A percentile compares a stretch with the other conserved stretches of the same genome.
Conservation (phyloP, 352 stramenopile genomes). For the Aphanomyces cochlioides region DNA sequence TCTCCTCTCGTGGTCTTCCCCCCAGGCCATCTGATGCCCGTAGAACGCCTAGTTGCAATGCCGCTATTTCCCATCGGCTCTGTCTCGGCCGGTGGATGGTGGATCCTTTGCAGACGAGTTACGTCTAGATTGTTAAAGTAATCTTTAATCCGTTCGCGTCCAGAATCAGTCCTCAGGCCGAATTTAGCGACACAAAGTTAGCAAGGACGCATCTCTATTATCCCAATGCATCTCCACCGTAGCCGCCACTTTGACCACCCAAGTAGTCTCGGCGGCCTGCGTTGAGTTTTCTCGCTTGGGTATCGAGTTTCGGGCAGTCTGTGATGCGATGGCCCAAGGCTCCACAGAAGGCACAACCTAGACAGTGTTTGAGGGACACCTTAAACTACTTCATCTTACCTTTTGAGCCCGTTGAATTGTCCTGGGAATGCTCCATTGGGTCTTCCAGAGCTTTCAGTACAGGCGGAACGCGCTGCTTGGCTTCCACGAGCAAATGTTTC, state of each 20-base stretch:
- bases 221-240: slow-evolving; percentile 91
- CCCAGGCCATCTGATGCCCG: slow-evolving; percentile 68
- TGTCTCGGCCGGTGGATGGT: slow-evolving; percentile 75
- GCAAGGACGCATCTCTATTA: slow-evolving; percentile 29
- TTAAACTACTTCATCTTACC: slow-evolving; percentile 31
- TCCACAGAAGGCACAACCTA: slow-evolving; percentile 96
- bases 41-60: slow-evolving; percentile 72
- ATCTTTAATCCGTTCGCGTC: background rate
- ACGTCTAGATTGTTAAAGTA: slow-evolving; percentile 63
- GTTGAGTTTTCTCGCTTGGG: slow-evolving; percentile 93
- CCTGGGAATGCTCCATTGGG: slow-evolving; percentile 82
- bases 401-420: slow-evolving; percentile 80
- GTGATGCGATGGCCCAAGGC: slow-evolving; percentile 98
- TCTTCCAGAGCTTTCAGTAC: slow-evolving; percentile 98
- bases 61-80: slow-evolving; percentile 69
- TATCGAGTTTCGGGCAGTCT: slow-evolving; percentile 98
- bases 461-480: slow-evolving; percentile 97
- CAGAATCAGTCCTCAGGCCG: background rate
- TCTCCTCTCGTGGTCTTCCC: slow-evolving; percentile 65
- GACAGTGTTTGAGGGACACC: background rate
- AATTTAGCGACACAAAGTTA: background rate
- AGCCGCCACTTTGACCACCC: slow-evolving; percentile 87
- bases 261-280: slow-evolving; percentile 92
- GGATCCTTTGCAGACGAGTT: slow-evolving; percentile 67
- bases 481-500: slow-evolving; percentile 97